Conservation (phyloP, 306 rosid genomes). For the Hippophae rhamnoides region DNA sequence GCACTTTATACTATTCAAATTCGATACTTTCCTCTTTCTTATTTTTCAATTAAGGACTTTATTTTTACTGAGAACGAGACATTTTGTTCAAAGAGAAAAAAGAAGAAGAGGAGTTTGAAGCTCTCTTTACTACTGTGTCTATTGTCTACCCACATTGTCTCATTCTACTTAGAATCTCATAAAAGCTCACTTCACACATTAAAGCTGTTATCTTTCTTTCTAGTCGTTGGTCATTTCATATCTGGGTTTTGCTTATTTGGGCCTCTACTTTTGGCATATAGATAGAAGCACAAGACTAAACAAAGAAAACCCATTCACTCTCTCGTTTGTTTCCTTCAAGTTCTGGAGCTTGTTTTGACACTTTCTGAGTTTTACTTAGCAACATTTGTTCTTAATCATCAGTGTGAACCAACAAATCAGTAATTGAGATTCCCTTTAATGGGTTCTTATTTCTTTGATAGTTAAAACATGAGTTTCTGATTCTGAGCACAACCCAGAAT, state of each 20-base stretch:
- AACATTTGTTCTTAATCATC: constrained; percentile 21
- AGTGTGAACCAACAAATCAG: constrained; percentile 29
- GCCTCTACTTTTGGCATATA: constrained; percentile 25
- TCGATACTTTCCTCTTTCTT: constrained; percentile 56
- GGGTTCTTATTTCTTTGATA: constrained; percentile 17
- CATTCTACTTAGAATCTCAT: constrained; percentile 64
- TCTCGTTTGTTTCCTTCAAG: constrained; percentile 19
- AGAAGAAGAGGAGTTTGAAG: constrained; percentile 13
- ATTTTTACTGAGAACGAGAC: constrained; percentile 78
- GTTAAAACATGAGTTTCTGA: constrained; percentile 21
- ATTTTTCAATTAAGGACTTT: background rate
- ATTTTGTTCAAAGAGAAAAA: constrained; percentile 52
- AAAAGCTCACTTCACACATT: constrained; percentile 69
- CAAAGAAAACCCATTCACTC: constrained; percentile 13
- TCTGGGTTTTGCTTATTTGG: constrained; percentile 30
- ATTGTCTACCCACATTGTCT: constrained; percentile 80
- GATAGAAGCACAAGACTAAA: constrained; percentile 22
- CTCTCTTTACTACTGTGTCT: constrained; percentile 28
- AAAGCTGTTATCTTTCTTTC: constrained; percentile 32
- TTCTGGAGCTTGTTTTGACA: constrained; percentile 7
- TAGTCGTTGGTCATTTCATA: constrained; percentile 32
- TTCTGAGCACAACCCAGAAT: constrained; percentile 23
- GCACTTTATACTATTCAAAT: constrained; percentile 85
- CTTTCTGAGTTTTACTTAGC: background rate
- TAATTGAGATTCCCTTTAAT: constrained; percentile 13